These are phyloP conservation scores for Pleurotus cornucopiae DNA, from an alignment of 768 basidiomycete genomes.

Conservation along the genomic window DNA sequence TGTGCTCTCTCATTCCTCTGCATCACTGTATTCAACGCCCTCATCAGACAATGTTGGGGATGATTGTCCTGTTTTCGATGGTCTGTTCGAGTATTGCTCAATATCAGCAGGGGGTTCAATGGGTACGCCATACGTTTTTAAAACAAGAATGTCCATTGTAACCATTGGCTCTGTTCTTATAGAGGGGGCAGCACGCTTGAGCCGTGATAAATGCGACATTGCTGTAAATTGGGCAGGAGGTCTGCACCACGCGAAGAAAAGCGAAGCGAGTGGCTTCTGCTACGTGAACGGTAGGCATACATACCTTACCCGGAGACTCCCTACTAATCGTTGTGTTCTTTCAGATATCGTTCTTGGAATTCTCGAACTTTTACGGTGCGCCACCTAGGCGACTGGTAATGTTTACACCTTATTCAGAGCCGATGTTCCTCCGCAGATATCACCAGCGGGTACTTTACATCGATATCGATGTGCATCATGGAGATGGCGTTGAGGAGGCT, in stretches of 20 bases:
- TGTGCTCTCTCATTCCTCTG: neutral
- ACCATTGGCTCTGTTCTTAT: neutral
- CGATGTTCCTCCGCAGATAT: constrained; percentile 43
- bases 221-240: constrained; percentile 98
- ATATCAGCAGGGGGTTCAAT: constrained; percentile 96
- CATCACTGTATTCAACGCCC: neutral
- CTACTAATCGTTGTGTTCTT: neutral
- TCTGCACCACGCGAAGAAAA: constrained; percentile 98
- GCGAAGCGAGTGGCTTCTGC: constrained; percentile 97
- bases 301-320: neutral
- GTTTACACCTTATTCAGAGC: no score
- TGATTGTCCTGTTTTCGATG: constrained; percentile 96
- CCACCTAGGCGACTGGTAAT: neutral
- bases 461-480: constrained; percentile 98
- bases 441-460: constrained; percentile 89
- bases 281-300: constrained; percentile 70
- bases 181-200: constrained; percentile 67
- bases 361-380: constrained; percentile 58
- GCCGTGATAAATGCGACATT: constrained; percentile 86
- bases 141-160: neutral
- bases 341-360: constrained; percentile 89
- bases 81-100: constrained; percentile 94
- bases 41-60: constrained; percentile 55
- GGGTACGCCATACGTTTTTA: constrained; percentile 40
- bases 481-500: constrained; percentile 98